Conservation (phyloP, 1,284 basidiomycete genomes). For the Peniophora sp. region DNA sequence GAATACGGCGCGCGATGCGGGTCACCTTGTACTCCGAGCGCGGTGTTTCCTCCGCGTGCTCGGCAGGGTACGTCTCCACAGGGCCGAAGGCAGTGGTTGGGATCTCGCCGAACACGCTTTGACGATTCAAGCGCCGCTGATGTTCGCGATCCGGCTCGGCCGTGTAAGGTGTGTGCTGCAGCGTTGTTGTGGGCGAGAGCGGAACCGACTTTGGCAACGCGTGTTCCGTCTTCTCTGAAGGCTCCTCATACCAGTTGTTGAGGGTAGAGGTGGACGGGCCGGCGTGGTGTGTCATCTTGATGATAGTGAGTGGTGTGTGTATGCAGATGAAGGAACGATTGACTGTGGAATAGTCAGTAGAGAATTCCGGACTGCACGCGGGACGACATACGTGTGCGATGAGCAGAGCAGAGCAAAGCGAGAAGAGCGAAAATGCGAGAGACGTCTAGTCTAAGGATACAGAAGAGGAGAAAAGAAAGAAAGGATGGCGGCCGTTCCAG, state of each 20-base stretch:
- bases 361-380: background rate
- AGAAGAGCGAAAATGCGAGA: background rate
- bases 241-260: too few species aligned
- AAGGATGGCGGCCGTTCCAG: background rate
- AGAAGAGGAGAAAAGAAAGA: background rate
- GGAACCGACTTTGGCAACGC: background rate
- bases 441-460: background rate
- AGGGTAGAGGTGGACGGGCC: background rate
- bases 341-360: background rate
- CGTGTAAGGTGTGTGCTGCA: too few species aligned
- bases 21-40: background rate
- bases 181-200: background rate
- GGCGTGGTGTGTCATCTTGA: background rate
- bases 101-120: background rate
- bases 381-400: background rate
- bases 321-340: background rate
- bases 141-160: background rate
- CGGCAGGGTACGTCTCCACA: background rate
- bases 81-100: background rate
- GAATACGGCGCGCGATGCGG: background rate
- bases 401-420: background rate
- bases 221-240: background rate
- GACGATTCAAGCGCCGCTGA: background rate
- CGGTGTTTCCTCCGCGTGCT: background rate
- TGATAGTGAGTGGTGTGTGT: background rate